Conservation (phyloP, 371 early-diverging fungal species). For the Mortierella sp. region DNA sequence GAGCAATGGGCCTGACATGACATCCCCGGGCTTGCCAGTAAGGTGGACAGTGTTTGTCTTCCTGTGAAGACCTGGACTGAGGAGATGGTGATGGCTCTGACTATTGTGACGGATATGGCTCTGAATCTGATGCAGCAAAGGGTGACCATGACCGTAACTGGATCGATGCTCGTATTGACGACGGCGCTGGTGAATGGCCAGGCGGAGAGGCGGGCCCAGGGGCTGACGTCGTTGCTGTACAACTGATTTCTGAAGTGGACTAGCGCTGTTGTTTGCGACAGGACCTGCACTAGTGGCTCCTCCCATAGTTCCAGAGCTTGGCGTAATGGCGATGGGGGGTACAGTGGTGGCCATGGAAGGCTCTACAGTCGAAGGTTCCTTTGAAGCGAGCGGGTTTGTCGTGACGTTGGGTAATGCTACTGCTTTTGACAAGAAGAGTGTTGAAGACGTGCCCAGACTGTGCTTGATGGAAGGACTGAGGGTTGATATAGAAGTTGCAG, state of each 20-base stretch:
- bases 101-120: slow-evolving; percentile 23
- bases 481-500: slow-evolving; percentile 16
- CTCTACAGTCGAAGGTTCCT: not conserved
- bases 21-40: slow-evolving; percentile 43
- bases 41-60: slow-evolving; percentile 37
- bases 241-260: slow-evolving; percentile 3
- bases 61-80: slow-evolving; percentile 25
- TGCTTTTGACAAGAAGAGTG: slow-evolving; percentile 5
- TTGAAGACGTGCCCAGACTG: slow-evolving; percentile 6
- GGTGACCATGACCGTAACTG: slow-evolving; percentile 28
- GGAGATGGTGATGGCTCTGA: slow-evolving; percentile 13
- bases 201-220: slow-evolving; percentile 11
- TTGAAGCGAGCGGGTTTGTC: not conserved
- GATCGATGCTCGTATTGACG: slow-evolving; percentile 20
- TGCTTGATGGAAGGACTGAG: slow-evolving; percentile 7
- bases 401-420: not conserved
- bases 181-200: slow-evolving; percentile 21
- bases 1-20: slow-evolving; percentile 33
- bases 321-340: not conserved
- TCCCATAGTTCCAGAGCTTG: not conserved
- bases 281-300: not conserved
- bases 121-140: slow-evolving; percentile 33
- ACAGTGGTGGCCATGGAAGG: not conserved
- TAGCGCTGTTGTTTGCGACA: not conserved
- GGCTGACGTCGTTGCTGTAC: slow-evolving; percentile 28